Base-by-base conservation (phyloP, 179 eudicot genomes). In the Gypsophila paniculata region DNA sequence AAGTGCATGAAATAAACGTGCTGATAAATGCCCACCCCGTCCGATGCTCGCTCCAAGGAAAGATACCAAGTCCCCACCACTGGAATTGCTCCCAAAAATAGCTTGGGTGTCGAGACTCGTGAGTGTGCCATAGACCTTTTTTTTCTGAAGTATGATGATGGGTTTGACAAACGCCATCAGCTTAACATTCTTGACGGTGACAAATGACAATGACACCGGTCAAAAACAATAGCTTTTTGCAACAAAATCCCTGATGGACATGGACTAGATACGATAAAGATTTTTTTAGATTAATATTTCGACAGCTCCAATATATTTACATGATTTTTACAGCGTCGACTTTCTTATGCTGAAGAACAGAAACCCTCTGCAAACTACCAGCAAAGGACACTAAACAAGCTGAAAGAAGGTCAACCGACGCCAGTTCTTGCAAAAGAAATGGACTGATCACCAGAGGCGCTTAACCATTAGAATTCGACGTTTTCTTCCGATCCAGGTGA, bases 31-130 rank as follows among this genome's bases (percentile, higher is more conserved):
- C 74, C 93, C 90, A 93, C 39, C n/a, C n/a, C n/a, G n/a, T n/a
- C n/a, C n/a, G n/a, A n/a, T n/a, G n/a, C n/a, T n/a, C n/a, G n/a
- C n/a, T n/a, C n/a, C n/a, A n/a, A n/a, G n/a, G n/a, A n/a, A 87
- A 91, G 66, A 91, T 70, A 61, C 65, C 93, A 46, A 91, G 81
- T 65, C 98, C 98, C 98, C n/a, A n/a, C n/a, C n/a, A n/a, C n/a
- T n/a, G n/a, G n/a, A n/a, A n/a, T n/a, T n/a, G n/a, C n/a, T n/a
- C n/a, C n/a, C n/a, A n/a, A 14, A 93, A 85, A 74, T 93, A 93
- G 74, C 91, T 93, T 34, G 98, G 98, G 68, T 93, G 98, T 17
- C 98, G 75, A 5, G 2, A 1, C 2, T 29, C 34, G 34, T 1
- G 97, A 93, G 77, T 91, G 34, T 72, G 75, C 97, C 97, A 93